Conservation (phyloP, 768 basidiomycete species). For the Rhizopogon sp. region DNA sequence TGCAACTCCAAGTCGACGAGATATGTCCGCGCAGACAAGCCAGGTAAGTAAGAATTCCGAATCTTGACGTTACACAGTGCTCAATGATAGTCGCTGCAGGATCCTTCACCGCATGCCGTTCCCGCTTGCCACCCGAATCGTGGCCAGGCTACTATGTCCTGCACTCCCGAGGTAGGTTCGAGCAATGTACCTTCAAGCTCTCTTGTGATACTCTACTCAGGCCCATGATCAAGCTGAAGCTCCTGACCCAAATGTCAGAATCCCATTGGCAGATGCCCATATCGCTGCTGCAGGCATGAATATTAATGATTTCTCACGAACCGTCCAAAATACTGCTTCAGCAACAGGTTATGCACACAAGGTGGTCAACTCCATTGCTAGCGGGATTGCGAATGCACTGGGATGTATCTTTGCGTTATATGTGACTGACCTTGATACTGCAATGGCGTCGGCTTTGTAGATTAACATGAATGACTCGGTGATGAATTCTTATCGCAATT, state of each 20-base stretch:
- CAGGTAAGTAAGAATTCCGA: no score
- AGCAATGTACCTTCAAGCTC: not conserved
- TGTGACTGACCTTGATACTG: not conserved
- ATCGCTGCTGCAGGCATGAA: no score
- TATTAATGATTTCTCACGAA: no score
- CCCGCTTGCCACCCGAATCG: not conserved
- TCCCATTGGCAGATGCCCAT: not conserved
- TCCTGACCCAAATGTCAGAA: not conserved
- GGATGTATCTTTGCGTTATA: not conserved
- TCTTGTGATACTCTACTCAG: not conserved
- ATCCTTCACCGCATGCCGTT: not conserved
- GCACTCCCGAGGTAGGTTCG: not conserved
- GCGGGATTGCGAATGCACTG: not conserved
- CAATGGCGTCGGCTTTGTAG: not conserved
- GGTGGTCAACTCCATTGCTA: no score
- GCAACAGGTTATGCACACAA: no score
- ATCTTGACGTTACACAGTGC: not conserved
- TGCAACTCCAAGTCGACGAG: not conserved
- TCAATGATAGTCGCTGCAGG: not conserved
- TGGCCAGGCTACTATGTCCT: not conserved
- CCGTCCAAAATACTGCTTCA: no score
- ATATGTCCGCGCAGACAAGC: not conserved
- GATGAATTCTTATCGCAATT: no score
- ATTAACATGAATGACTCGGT: not conserved
- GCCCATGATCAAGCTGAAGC: not conserved